A percentile compares a stretch with the other conserved stretches of the same genome.
Conservation (phyloP, 441 rosid species). For the Populus hybrid region DNA sequence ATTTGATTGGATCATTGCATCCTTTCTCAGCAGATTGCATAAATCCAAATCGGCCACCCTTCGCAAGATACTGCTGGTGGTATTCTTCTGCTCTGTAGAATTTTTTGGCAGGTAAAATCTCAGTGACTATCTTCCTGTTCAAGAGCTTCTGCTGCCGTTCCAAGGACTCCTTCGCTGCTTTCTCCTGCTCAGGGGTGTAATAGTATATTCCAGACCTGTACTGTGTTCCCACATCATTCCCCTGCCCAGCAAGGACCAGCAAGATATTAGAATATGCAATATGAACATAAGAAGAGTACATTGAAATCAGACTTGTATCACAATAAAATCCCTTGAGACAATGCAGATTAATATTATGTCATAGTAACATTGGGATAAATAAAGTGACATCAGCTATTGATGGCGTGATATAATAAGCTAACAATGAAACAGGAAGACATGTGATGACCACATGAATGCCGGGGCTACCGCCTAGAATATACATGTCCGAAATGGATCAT, state of each 20-base stretch:
- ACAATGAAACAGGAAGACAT: background rate
- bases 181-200: constrained; percentile 85
- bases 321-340: background rate
- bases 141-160: constrained; percentile 60
- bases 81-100: constrained; percentile 86
- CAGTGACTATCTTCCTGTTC: constrained; percentile 71
- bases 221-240: constrained; percentile 83
- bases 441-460: background rate
- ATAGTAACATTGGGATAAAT: background rate
- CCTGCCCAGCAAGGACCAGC: constrained; percentile 40
- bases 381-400: background rate
- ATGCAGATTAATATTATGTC: background rate
- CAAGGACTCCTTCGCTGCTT: constrained; percentile 57
- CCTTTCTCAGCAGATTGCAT: constrained; percentile 74
- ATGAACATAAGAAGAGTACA: background rate
- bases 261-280: constrained; percentile 7
- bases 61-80: constrained; percentile 86
- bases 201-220: constrained; percentile 88
- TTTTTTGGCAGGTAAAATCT: constrained; percentile 81
- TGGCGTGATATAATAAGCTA: background rate
- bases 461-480: background rate
- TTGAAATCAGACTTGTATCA: background rate
- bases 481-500: background rate
- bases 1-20: constrained; percentile 83
- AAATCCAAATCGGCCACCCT: constrained; percentile 76